Evolutionary conservation across 1,139 yeast species (phyloP).

Genomic region (Lodderomyces pseudojiufengensis): DNA sequence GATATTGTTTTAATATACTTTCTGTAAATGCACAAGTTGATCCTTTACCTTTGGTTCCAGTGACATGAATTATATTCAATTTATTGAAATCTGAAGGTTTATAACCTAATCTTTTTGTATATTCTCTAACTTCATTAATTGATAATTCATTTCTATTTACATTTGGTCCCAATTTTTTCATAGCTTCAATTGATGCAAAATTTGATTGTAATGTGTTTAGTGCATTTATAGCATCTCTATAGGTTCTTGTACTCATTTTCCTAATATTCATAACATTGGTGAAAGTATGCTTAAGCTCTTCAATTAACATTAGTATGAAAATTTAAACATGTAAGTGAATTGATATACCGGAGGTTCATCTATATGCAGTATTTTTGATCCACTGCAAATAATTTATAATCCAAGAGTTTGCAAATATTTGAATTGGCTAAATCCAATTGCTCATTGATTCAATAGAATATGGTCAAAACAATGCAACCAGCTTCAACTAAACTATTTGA

Average conservation of each 20-base stretch:
- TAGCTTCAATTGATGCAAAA: constrained; percentile 83
- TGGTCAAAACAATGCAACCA: no score
- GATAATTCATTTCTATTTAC: constrained; percentile 63
- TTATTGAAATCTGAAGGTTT: constrained; percentile 62
- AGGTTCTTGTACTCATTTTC: constrained; percentile 21
- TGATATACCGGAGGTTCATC: no score
- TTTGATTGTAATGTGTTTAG: constrained; percentile 88
- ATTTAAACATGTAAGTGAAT: no score
- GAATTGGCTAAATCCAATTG: no score
- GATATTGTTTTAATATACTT: constrained; percentile 68
- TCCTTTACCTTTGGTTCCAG: constrained; percentile 99
- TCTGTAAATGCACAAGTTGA: constrained; percentile 95
- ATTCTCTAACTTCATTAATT: constrained; percentile 85
- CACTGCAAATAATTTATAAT: no score
- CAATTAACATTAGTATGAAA: no score
- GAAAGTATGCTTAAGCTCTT: no score
- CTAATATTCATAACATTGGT: constrained; percentile 9
- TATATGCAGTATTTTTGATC: no score
- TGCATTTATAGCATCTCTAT: constrained; percentile 76
- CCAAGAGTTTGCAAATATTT: no score
- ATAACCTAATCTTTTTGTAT: constrained; percentile 86
- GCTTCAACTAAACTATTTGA: no score
- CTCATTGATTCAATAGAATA: no score
- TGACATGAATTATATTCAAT: constrained; percentile 81
- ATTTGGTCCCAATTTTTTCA: constrained; percentile 62